Evolutionary conservation across 345 rosid species (phyloP).

Genomic region (Eucalyptus curtisii): DNA sequence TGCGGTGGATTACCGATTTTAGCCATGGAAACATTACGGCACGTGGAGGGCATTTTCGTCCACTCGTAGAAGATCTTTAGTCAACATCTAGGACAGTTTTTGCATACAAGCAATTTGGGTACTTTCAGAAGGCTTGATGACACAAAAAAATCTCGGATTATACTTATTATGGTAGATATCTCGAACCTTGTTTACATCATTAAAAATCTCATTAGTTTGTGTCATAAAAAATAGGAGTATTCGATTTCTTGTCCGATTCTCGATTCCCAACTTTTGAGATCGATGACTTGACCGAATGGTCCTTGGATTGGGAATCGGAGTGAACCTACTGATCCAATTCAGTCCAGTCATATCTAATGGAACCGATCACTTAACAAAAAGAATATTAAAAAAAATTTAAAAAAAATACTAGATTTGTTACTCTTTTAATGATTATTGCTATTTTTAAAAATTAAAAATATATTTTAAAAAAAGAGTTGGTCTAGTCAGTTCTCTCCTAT

Average conservation of each 20-base stretch:
- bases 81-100: background rate
- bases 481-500: fast-evolving
- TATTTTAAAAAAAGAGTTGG: fast-evolving
- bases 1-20: background rate
- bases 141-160: background rate
- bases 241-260: fast-evolving
- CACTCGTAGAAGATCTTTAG: background rate
- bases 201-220: too few relatives aligned
- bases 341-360: fast-evolving
- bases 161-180: background rate
- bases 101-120: background rate
- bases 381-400: fast-evolving
- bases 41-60: background rate
- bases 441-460: too few relatives aligned
- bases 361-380: too few relatives aligned
- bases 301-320: fast-evolving
- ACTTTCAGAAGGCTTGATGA: background rate
- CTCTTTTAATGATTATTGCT: too few relatives aligned
- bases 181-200: background rate
- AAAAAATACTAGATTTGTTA: too few relatives aligned
- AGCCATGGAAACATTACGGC: background rate
- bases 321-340: fast-evolving
- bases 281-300: fast-evolving
- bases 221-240: too few relatives aligned
- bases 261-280: fast-evolving